Base-by-base conservation (phyloP, 139 green algal species). In the Chlamydomonas applanata region DNA sequence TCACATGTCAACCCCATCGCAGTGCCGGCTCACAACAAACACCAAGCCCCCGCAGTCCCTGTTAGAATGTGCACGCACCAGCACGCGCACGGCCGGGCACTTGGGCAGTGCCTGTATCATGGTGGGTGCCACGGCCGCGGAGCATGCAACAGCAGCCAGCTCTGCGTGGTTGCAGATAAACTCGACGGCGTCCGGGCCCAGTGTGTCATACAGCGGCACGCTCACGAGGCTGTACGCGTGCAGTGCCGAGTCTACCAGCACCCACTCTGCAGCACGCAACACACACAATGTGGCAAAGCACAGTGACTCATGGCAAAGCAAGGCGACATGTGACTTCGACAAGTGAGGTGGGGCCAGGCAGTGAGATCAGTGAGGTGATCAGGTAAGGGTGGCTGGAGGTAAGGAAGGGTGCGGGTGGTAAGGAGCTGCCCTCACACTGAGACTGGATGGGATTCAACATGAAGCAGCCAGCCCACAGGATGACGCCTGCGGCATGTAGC, bases 121-220 rank as follows among this genome's bases (percentile, higher is more conserved):
- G 45, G 77, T 91, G 36, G 82, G 82, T 22, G 53, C 69, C 29
- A 75, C 53, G 24, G 69, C 69, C 9, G 83, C 78, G 34, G 71
- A 84, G 82, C 88, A 93, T 4, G 86, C 92, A 22, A 98, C 90
- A 2, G 82, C 87, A 27, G 79, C 69, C 69, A 98, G 79, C 83
- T 98, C 94, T 19, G 93, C 94, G 73, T 99, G 96, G 73, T 94
- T 94, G 73, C 82, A 88, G 73, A 99, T 98, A 87, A 96, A 98
- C 75, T 93, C 77, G 45, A 98, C 96, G 2, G 89, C 86, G 77
- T 98, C 96, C 1, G 94, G 92, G 0, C 95, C 95, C 64, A 98
- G 79, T 0, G 95, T 98, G 83, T 98, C 95, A 79, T 99, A 99
- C 71, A 99, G 87, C 27, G 96, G 96, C 45, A 99, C 96, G 20